Percentiles rank a stretch among this genome's conserved stretches.
Evolutionary conservation across 1,284 basidiomycete genomes (phyloP).

Genomic region (Hymenochaete sp.): DNA sequence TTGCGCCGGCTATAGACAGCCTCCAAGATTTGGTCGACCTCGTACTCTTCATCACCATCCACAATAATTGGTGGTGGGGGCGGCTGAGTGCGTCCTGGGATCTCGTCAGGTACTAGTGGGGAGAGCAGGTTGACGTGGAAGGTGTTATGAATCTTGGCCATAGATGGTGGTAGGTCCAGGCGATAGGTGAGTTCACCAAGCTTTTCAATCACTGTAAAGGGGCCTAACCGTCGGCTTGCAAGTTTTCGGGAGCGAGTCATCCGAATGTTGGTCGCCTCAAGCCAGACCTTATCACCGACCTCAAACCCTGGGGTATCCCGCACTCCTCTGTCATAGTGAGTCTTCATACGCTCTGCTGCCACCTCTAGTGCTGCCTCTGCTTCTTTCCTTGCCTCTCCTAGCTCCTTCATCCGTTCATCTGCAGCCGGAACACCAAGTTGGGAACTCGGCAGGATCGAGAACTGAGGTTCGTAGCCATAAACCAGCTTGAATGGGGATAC

Average conservation of each 20-base stretch:
- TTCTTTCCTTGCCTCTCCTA: not conserved
- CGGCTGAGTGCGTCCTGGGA: not conserved
- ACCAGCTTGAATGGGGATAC: conserved; percentile 23
- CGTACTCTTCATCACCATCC: conserved; percentile 1
- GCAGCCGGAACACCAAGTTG: not conserved
- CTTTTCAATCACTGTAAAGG: conserved; percentile 19
- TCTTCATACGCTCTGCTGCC: not conserved
- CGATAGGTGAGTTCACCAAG: conserved; percentile 15
- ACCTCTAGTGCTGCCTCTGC: not conserved
- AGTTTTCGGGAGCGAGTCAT: conserved; percentile 23
- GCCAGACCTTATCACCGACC: conserved; percentile 22
- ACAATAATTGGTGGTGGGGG: not conserved
- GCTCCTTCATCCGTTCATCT: not conserved
- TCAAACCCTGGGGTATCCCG: conserved; percentile 14
- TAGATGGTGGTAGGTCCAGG: conserved; percentile 20
- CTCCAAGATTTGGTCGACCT: conserved; percentile 6
- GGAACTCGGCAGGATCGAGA: not conserved
- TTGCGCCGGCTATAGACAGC: not conserved
- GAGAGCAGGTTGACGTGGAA: conserved; percentile 24
- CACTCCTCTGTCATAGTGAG: not conserved
- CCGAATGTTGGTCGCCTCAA: conserved; percentile 20
- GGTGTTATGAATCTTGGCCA: conserved; percentile 23
- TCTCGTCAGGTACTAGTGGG: conserved; percentile 2
- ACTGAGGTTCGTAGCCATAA: conserved; percentile 6
- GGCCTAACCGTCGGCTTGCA: conserved; percentile 13